Evolutionary conservation across 177 flowering plant genomes (phyloP), one percentile per base, ranked within the genome.

Genomic region (Vitis hybrid): DNA sequence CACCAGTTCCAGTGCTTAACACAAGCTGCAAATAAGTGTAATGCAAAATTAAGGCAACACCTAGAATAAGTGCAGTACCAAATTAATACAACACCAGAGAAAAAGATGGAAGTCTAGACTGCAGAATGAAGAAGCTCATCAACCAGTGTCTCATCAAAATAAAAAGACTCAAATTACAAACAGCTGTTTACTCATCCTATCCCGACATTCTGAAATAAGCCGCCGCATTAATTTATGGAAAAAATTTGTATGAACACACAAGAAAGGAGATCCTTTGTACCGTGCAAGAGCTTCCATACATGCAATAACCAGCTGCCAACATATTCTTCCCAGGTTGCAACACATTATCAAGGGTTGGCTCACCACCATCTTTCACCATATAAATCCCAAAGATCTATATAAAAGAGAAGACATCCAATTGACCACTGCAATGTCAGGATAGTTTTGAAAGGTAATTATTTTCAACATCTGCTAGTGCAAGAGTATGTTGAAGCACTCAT

Each of bases 211-310:
- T 21, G 61, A 58, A 58, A 58, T 3, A 58, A 58, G 18, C 27
- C 24, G 61, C 61, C 32, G 13, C 48, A 4, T 41, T 60, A 4
- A 9, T 11, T 6, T 60, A 24, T 14, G 6, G 32, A 60, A 0
- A 57, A 57, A 14, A 11, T 12, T 8, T 56, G 30, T 63, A 68
- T 15, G 55, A 51, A 53, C 64, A 53, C 55, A 52, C 10, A 78
- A 32, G 63, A 21, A 73, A 18, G 59, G 61, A 11, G 17, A 62
- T 41, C 9, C 14, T 58, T 55, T 61, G 58, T 93, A 95, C 99
- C 94, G 84, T 90, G 89, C 97, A 92, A 68, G 95, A 92, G 78
- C 98, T 95, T 72, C 99, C 99, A 78, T 95, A 95, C 99, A 95
- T 90, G 85, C 99, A 95, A 73, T 95, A 95, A 32, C 99, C 99